Evolutionary conservation across 176 grass and related monocot species (phyloP), one percentile per base, ranked within the genome.

Genomic region (Raddia guianensis): DNA sequence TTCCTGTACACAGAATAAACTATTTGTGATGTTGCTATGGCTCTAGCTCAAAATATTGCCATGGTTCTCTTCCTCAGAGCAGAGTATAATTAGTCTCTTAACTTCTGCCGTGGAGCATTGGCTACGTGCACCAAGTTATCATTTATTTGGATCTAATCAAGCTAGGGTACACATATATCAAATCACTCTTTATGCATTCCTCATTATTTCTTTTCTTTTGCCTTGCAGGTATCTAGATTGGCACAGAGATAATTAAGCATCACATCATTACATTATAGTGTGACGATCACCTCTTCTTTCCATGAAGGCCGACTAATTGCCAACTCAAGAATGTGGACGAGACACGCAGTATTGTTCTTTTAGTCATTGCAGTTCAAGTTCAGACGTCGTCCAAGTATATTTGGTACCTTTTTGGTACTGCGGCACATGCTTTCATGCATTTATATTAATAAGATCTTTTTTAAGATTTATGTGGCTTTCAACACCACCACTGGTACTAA

Each of bases 61-160:
- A 19, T 42, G 3, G 0, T 65, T 67, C 18, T 45, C 4, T 62
- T 16, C 34, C 34, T 70, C 49, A 9, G 18, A 77, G 50, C 20
- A 64, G 51, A 55, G 32, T 54, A 27, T 79, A 80, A 57, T 66
- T 68, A 69, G 19, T 8, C 57, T 69, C 13, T 74, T 53, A 27
- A 46, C 14, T 75, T 60, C 27, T 16, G 32, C 50, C 20, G 27
- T 21, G 32, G 43, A 62, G 18, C 55, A 19, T 46, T 61, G n/a
- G 15, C 47, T 20, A 70, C 62, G 53, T 58, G 19, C 10, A 63
- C 9, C 15, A 63, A 61, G 19, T 53, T 16, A 70, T 86, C 68
- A 37, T 82, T 52, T 71, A 47, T 82, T 52, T 71, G 11, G 12
- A 35, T 77, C 20, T 82, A 57, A 65, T 57, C 18, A 81, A 47